Base-by-base conservation (phyloP, 345 rosid genomes). In the Crucihimalaya himalaica region DNA sequence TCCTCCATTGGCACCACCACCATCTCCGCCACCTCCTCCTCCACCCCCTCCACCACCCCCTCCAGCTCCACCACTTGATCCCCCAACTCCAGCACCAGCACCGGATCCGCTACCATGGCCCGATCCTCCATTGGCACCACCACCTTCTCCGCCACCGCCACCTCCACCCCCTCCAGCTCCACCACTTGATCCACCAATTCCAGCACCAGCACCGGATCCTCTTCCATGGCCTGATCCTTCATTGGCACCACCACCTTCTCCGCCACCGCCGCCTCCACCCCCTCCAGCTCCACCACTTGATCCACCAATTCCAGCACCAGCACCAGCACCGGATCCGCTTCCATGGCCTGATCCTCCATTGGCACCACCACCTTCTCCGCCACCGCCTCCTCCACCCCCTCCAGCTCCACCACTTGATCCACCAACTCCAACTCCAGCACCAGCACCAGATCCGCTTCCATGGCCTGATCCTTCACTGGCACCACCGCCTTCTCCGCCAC, bases 171-270 rank as follows among this genome's bases (percentile, higher is more conserved):
- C 83, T 0, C 70, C 87, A 0, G 32, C 81, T 4, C 61, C 78
- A 5, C 10, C 21, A 27, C 6, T 13, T 28, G 60, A 34, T 2
- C 9, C 57, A 29, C 67, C 78, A 25, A 6, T 68, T 5, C 82
- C 74, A 25, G 27, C 42, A 39, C 75, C 83, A 16, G 61, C 77
- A 1, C 81, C 83, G 34, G 51, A 56, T 2, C 85, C 83, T 1
- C 63, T 76, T 51, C 81, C 83, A 56, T 67, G 72, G 10, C 83
- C 83, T 2, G 65, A 68, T 1, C 82, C 82, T 68, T 56, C 75
- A 79, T 71, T 19, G 0, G 65, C 51, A 5, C 78, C 77, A 3
- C 81, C 74, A 0, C 75, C 63, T 6, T 68, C 73, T 10, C 83
- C 78, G 0, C 64, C 75, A 0, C 83, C 79, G 0, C 68, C 76